A percentile compares a stretch with the other conserved stretches of the same genome.
phyloP scores from a whole-genome alignment of 805 yeast genomes.

The Candida pseudofarinosa region DNA sequence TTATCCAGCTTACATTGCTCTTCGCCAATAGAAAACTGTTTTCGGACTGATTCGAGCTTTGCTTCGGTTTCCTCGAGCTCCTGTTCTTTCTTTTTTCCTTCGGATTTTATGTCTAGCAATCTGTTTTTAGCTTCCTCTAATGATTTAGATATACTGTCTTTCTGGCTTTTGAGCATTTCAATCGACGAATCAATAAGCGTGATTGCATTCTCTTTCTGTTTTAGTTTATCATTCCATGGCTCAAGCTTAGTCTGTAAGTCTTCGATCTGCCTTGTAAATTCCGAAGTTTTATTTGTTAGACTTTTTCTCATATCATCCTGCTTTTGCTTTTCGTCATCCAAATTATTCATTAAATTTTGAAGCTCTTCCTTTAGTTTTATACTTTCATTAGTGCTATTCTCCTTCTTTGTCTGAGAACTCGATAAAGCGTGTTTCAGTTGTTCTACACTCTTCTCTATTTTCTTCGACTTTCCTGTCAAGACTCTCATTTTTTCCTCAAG shows the following conservation, averaged over 20 bases:
- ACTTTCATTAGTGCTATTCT: constrained; percentile 34
- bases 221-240: constrained; percentile 77
- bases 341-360: constrained; percentile 37
- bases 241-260: constrained; percentile 60
- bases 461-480: constrained; percentile 52
- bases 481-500: constrained; percentile 76
- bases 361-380: constrained; percentile 31
- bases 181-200: constrained; percentile 63
- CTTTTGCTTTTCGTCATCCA: constrained; percentile 50
- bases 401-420: constrained; percentile 45
- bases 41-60: constrained; percentile 45
- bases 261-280: constrained; percentile 62
- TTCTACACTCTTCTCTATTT: constrained; percentile 51
- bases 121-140: constrained; percentile 41
- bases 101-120: constrained; percentile 42
- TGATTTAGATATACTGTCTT: constrained; percentile 40
- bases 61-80: constrained; percentile 42
- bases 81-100: constrained; percentile 48
- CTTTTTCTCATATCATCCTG: constrained; percentile 61
- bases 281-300: constrained; percentile 71
- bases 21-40: constrained; percentile 57
- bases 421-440: constrained; percentile 43
- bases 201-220: constrained; percentile 58
- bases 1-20: constrained; percentile 51
- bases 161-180: constrained; percentile 51